Evolutionary conservation across 306 rosid genomes (phyloP), one percentile per base, ranked within the genome.

Genomic region (Rosa rugosa): DNA sequence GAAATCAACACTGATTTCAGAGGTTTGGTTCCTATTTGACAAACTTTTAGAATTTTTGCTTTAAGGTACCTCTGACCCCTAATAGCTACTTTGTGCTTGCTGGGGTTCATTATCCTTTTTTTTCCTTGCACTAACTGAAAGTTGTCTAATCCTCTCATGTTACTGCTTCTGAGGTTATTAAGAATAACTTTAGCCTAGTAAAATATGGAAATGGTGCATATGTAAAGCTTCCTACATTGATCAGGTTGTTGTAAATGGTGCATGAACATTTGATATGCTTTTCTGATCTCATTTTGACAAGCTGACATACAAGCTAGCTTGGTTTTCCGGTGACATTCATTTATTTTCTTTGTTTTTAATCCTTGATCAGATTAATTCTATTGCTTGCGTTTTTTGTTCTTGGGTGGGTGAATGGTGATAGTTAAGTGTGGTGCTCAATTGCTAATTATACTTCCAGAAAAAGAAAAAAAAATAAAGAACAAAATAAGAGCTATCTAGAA

Each of bases 81-180:
- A 20, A 50, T 62, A 62, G 64, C 64, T 60, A 40, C 5, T 71
- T 5, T 46, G 20, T 51, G 31, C 74, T 71, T 62, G 60, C 77
- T 69, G 77, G 59, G 59, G 18, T 50, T 17, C 14, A 72, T 62
- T 27, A 3, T 62, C 54, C 47, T 38, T 75, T 18, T 75, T 76
- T 59, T 41, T 4, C 67, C 72, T 60, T 47, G 78, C 73, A 70
- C 75, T 82, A 82, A 85, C 73, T 40, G 72, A 50, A 20, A 20
- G 22, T 20, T 56, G 27, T 56, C 23, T 53, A 53, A 17, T 53
- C 0, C 13, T 50, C 56, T 53, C 23, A 11, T 23, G 31, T 17
- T 54, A 3, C 64, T 9, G 12, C 14, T 31, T 56, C 64, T n/a
- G 6, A 22, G 63, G 27, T 56, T 53, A 6, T 16, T 16, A 25